Base-by-base conservation (phyloP, 495 filamentous ascomycete species). In the Hamigera avellanea region DNA sequence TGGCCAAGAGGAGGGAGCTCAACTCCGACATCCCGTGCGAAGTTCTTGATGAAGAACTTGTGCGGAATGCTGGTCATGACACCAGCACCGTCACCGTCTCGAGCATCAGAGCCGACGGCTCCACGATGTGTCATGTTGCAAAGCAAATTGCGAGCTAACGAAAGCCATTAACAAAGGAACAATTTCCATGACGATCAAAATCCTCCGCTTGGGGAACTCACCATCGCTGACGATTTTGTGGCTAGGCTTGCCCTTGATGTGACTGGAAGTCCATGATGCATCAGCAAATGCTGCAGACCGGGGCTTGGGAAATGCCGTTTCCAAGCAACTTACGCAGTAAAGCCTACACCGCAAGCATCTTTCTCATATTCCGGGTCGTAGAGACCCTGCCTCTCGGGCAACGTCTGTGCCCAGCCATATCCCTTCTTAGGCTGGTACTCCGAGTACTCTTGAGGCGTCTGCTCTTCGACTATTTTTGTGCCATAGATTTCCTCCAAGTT, bases 111-210 rank as follows among this genome's bases (percentile, higher is more conserved):
- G 39, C 91, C 91, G 50, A 99, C 91, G 37, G 91, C 91, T 66
- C 91, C 91, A 55, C 91, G 81, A 67, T 99, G 91, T 73, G 91
- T 96, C 91, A 99, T 99, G 71, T 99, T 99, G 67, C 93, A 99
- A 39, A 99, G 77, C 29, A 99, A 72, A 57, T 86, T 89, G 42
- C 85, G 81, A 35, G 91, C 86, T 93, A 17, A 32, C 50, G 33
- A 49, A 48, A 14, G 31, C 44, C 36, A 43, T 40, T 47, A 27
- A 12, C n/a, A 15, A 30, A 15, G 4, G 6, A 33, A 33, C 4
- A 6, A 6, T 30, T 13, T 6, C 17, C 27, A 15, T 5, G 30
- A 32, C 3, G 21, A 30, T 23, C 13, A 38, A 14, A 13, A 15
- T 6, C 9, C 9, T 8, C 30, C 36, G 12, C 44, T 44, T 17